Conservation (phyloP, 176 grass and related monocot species). For the Oryza australiensis region DNA sequence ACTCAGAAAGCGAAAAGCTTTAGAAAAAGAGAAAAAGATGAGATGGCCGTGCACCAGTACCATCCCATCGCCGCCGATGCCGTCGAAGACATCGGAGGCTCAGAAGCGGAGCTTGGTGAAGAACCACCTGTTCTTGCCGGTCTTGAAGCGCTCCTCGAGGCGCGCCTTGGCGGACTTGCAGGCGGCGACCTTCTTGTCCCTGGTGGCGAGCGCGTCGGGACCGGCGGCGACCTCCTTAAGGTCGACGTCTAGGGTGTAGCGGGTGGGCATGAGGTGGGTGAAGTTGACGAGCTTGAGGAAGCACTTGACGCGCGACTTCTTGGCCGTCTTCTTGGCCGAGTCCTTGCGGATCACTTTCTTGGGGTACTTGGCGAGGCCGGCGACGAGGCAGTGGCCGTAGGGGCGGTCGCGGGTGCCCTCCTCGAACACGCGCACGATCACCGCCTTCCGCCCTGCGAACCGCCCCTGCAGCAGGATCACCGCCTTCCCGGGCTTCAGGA, state of each 20-base stretch:
- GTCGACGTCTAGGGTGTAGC: neutral
- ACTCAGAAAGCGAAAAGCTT: neutral
- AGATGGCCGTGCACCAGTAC: slow-evolving; percentile 5
- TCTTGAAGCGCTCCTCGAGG: neutral
- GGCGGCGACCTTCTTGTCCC: neutral
- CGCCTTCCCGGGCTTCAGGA: neutral
- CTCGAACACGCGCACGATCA: neutral
- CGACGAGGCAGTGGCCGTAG: neutral
- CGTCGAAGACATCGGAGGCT: too few relatives aligned
- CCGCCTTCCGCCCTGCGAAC: neutral
- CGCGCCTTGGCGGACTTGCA: neutral
- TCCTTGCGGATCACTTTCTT: neutral
- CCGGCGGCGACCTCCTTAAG: neutral
- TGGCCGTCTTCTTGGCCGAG: neutral
- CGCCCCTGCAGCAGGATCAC: neutral
- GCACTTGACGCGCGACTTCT: neutral
- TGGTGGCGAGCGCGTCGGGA: neutral
- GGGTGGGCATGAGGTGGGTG: neutral
- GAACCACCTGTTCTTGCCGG: neutral
- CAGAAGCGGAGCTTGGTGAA: neutral
- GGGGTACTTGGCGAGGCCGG: neutral
- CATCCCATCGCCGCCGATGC: neutral
- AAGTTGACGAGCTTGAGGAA: neutral
- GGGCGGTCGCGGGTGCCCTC: neutral
- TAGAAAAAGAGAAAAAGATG: neutral